Base-by-base conservation (phyloP, 345 rosid genomes). In the Rhizophora mangle region DNA sequence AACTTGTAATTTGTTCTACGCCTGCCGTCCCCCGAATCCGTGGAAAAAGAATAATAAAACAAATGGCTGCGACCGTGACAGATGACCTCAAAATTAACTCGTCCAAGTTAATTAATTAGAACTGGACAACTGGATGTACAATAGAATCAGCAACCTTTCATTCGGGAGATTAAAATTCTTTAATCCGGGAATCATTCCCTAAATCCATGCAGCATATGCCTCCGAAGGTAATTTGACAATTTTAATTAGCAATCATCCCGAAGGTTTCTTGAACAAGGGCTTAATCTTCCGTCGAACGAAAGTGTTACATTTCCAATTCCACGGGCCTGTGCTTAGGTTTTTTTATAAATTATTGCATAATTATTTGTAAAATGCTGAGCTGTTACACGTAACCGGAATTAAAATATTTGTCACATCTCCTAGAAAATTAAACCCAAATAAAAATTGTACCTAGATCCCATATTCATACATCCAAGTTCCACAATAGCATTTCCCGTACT, bases 121-220 rank as follows among this genome's bases (percentile, higher is more conserved):
- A 26, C 13, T 18, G 32, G 63, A 19, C 31, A 73, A 70, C 62
- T 64, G 69, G 61, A 27, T 16, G 56, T 46, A 13, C 58, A 69
- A 10, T 6, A 56, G 47, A 71, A 39, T 64, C 55, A 64, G 64
- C 8, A 27, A 71, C 22, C 56, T 43, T 9, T 6, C 22, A 5
- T 54, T 54, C 18, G 22, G 16, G 68, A 69, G 21, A 61, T 27
- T 55, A 11, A 67, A 29, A 73, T 29, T 62, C 43, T 59, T 26
- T 71, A 73, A 74, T 75, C 86, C 79, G 79, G 82, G 84, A 63
- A 79, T 74, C 22, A 81, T 80, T 81, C 78, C 88, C 91, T 64
- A 76, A 81, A 78, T 68, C 74, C 64, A 78, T 76, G 90, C 87
- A 78, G 66, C 24, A 78, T 71, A 78, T 79, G 71, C 80, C 88